Base-by-base conservation (phyloP, 140 eudicot species). In the Stevia rebaudiana region DNA sequence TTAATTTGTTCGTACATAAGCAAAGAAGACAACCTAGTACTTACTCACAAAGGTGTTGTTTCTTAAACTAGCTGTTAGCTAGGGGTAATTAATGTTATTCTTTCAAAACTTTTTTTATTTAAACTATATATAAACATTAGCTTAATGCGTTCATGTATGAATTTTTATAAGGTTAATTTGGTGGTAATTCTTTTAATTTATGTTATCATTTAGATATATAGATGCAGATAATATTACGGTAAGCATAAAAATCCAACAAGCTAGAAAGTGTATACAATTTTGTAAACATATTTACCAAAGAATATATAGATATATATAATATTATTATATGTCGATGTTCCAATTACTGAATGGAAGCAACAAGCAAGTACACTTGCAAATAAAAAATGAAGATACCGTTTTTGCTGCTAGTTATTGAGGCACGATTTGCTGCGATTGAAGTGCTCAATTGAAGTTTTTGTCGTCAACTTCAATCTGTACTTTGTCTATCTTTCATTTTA, bases 11-110 rank as follows among this genome's bases (percentile, higher is more conserved):
- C 71, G 59, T 74, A 74, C 68, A 74, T 35, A 65, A 65, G 28
- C 28, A 46, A 66, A 18, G 51, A 35, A 74, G 65, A 74, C 74
- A 67, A 74, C 79, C 74, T 74, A 68, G 64, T 59, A 67, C 79
- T 40, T 52, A 50, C 79, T 47, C 66, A 48, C 4, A 28, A 28
- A 28, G 33, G 3, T 28, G 51, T 18, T 44, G 17, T 31, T 43
- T 33, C 67, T 43, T 65, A 35, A 42, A 17, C 58, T 51, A 51
- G 3, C 17, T 15, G 22, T 33, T 33, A 8, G 37, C 33, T 5
- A 24, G 8, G 36, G 36, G n/a, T n/a, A n/a, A n/a, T n/a, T n/a
- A n/a, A n/a, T 67, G 40, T 8, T 51, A 24, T 22, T 23, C 51
- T 67, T 52, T 36, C 21, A 13, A 62, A 17, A 24, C 33, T 28